These are phyloP conservation scores for Neohortaea acidophila DNA, from an alignment of 495 filamentous ascomycete genomes.

Conservation along the genomic window DNA sequence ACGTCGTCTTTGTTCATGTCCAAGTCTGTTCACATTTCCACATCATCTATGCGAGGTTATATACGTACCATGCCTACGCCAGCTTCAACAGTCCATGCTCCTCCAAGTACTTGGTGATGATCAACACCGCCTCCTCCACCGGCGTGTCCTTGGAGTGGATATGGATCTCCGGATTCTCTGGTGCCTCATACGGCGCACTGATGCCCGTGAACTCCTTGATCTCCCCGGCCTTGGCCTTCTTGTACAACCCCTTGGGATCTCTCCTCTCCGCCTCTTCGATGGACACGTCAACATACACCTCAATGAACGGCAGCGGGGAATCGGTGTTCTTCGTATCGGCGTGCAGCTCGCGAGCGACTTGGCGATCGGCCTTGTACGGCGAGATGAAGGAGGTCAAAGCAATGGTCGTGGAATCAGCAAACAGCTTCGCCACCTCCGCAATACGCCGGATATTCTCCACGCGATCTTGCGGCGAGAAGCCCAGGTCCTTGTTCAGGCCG, in stretches of 20 bases:
- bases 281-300: slow-evolving; percentile 79
- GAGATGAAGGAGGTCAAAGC: slow-evolving; percentile 95
- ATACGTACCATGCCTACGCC: no score
- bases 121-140: slow-evolving; percentile 68
- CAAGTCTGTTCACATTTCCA: no score
- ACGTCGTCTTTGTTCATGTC: no score
- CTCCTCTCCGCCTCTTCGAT: slow-evolving; percentile 82
- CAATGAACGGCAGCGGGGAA: slow-evolving; percentile 66
- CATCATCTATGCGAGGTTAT: no score
- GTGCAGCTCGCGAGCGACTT: slow-evolving; percentile 68
- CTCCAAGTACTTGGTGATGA: slow-evolving; percentile 70
- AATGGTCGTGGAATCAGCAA: slow-evolving; percentile 75
- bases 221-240: slow-evolving; percentile 81
- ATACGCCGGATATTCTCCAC: slow-evolving; percentile 96
- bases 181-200: slow-evolving; percentile 83
- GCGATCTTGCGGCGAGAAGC: slow-evolving; percentile 81
- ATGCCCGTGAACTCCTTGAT: slow-evolving; percentile 98
- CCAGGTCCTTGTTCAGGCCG: slow-evolving; percentile 92
- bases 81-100: slow-evolving; percentile 44
- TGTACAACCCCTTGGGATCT: slow-evolving; percentile 94
- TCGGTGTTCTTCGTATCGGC: slow-evolving; percentile 37
- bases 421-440: slow-evolving; percentile 90
- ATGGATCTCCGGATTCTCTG: slow-evolving; percentile 69
- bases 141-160: slow-evolving; percentile 61
- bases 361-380: slow-evolving; percentile 73